Evolutionary conservation across 148 eudicot genomes (phyloP).

Genomic region (Persicaria tinctoria): DNA sequence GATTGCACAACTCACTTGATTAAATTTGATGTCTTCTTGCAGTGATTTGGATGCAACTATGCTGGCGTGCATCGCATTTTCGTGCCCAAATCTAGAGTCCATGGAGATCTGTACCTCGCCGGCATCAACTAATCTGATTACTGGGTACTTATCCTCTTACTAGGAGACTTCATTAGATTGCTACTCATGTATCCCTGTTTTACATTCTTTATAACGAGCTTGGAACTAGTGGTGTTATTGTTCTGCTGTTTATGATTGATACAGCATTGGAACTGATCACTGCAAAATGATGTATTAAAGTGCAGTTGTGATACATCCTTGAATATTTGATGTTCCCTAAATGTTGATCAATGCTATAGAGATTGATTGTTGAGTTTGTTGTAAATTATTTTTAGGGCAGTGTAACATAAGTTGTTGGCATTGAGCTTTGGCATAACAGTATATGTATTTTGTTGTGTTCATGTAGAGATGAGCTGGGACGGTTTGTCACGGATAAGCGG

Average conservation of each 20-base stretch:
- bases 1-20: background rate
- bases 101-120: slow-evolving; percentile 57
- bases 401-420: background rate
- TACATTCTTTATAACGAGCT: background rate
- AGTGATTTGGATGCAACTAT: slow-evolving; percentile 91
- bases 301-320: background rate
- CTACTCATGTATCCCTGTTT: background rate
- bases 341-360: background rate
- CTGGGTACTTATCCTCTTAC: slow-evolving; percentile 46
- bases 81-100: slow-evolving; percentile 82
- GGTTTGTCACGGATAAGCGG: slow-evolving; percentile 78
- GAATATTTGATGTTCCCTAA: background rate
- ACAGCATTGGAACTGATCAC: no score
- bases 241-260: no score
- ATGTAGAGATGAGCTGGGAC: slow-evolving; percentile 83
- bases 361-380: background rate
- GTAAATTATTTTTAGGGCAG: background rate
- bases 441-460: slow-evolving; percentile 1
- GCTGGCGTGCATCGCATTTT: slow-evolving; percentile 92
- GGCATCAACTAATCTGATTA: slow-evolving; percentile 56
- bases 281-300: no score
- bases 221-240: no score
- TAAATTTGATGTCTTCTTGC: slow-evolving; percentile 26
- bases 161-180: background rate
- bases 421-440: background rate